phyloP scores from a whole-genome alignment of 1,284 basidiomycete genomes.

The Irpex sp. region DNA sequence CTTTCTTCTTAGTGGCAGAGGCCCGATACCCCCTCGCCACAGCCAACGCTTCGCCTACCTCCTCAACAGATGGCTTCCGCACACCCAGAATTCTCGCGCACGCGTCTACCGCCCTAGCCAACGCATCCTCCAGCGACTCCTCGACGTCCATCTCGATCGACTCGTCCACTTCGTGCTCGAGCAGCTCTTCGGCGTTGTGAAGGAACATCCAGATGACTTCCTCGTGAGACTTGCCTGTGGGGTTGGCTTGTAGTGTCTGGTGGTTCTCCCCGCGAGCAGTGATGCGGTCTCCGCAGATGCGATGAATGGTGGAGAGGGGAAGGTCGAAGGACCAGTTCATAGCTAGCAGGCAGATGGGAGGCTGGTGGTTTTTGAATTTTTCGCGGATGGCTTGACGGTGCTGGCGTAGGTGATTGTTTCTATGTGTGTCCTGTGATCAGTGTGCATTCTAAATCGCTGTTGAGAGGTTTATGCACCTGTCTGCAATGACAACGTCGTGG shows the following conservation, averaged over 20 bases:
- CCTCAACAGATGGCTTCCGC: constrained; percentile 60
- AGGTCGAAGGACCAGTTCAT: constrained; percentile 81
- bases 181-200: constrained; percentile 71
- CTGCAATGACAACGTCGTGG: constrained; percentile 88
- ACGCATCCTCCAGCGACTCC: constrained; percentile 61
- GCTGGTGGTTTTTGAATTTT: constrained; percentile 47
- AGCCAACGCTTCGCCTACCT: constrained; percentile 68
- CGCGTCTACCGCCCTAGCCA: constrained; percentile 70
- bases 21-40: constrained; percentile 61
- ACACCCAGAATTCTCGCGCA: constrained; percentile 60
- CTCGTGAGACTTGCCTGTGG: constrained; percentile 70
- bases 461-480: constrained; percentile 67
- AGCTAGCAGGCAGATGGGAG: constrained; percentile 78
- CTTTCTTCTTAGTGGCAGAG: constrained; percentile 36
- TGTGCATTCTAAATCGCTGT: background rate
- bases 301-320: constrained; percentile 66
- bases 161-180: constrained; percentile 68
- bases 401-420: constrained; percentile 89
- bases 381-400: constrained; percentile 81
- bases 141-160: constrained; percentile 74
- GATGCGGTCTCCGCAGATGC: constrained; percentile 84
- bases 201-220: constrained; percentile 88
- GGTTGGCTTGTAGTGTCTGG: constrained; percentile 81
- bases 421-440: constrained; percentile 35
- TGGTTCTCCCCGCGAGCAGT: constrained; percentile 84